These are phyloP conservation scores for Hygrocybe coccinea DNA, from an alignment of 768 basidiomycete genomes.

Conservation along the genomic window DNA sequence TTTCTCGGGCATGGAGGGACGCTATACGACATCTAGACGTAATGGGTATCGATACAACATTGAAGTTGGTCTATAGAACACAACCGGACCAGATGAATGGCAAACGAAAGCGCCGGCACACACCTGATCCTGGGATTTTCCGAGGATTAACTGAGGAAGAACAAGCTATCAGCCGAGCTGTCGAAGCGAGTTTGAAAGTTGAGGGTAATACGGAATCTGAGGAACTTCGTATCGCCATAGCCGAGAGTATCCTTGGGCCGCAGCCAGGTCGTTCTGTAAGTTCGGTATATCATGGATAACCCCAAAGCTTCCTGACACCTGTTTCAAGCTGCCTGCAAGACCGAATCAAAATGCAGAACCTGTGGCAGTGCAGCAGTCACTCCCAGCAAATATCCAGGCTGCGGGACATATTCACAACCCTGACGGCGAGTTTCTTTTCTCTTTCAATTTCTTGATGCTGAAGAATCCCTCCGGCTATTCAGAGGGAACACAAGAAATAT, in stretches of 20 bases:
- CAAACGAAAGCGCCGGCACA: constrained; percentile 18
- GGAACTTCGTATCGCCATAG: not conserved
- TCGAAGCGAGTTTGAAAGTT: constrained; percentile 42
- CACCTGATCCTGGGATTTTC: not conserved
- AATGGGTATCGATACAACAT: constrained; percentile 33
- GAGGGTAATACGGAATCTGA: constrained; percentile 7
- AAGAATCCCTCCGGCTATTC: no score
- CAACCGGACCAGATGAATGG: constrained; percentile 19
- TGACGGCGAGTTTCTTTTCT: no score
- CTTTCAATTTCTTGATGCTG: no score
- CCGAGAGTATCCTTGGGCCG: not conserved
- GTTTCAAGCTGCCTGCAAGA: no score
- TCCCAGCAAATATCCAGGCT: no score
- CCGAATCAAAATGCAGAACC: no score
- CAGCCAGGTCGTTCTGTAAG: no score
- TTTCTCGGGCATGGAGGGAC: constrained; percentile 30
- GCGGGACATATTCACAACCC: no score
- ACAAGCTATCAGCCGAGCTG: constrained; percentile 40
- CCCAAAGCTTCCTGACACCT: no score
- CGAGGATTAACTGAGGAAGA: constrained; percentile 30
- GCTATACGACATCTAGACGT: constrained; percentile 27
- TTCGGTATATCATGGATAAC: no score
- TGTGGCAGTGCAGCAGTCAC: no score
- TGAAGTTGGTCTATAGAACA: constrained; percentile 50
- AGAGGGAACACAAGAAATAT: not conserved